These are phyloP conservation scores for Melianthus villosus DNA, from an alignment of 441 rosid species.

Conservation along the genomic window DNA sequence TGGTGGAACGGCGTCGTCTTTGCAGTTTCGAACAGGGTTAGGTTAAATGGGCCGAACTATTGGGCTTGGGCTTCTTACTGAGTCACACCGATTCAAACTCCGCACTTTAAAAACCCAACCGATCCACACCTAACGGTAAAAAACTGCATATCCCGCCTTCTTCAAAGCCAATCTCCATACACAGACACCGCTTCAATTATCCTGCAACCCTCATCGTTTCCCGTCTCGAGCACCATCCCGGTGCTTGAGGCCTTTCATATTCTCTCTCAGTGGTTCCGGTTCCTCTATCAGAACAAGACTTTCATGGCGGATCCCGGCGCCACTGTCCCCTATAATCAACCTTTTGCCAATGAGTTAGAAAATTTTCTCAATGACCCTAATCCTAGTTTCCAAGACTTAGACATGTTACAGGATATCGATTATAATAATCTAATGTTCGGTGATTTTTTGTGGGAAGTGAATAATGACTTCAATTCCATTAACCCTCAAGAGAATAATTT, in stretches of 20 bases:
- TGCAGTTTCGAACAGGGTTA: no score
- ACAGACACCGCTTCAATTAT: background rate
- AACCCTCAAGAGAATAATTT: conserved; percentile 9
- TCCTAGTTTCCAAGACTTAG: conserved; percentile 13
- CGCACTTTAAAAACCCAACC: no score
- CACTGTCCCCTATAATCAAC: conserved; percentile 13
- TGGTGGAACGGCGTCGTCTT: no score
- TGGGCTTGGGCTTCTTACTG: no score
- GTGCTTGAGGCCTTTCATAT: background rate
- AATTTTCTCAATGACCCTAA: conserved; percentile 7
- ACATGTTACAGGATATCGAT: background rate
- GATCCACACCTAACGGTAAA: background rate
- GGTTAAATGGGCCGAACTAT: no score
- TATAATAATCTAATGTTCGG: background rate
- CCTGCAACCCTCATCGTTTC: background rate
- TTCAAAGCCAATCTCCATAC: background rate
- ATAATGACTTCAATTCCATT: background rate
- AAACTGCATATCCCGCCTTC: background rate
- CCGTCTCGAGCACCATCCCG: background rate
- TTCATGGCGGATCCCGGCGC: conserved; percentile 10
- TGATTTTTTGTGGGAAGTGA: conserved; percentile 5
- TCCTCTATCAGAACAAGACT: conserved; percentile 24
- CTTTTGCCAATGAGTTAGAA: no score
- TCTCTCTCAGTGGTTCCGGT: background rate
- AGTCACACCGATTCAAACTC: no score